Percentiles rank a stretch among this genome's conserved stretches.
phyloP scores from a whole-genome alignment of 1,284 basidiomycete species.

The Phellopilus nigrolimitatus region DNA sequence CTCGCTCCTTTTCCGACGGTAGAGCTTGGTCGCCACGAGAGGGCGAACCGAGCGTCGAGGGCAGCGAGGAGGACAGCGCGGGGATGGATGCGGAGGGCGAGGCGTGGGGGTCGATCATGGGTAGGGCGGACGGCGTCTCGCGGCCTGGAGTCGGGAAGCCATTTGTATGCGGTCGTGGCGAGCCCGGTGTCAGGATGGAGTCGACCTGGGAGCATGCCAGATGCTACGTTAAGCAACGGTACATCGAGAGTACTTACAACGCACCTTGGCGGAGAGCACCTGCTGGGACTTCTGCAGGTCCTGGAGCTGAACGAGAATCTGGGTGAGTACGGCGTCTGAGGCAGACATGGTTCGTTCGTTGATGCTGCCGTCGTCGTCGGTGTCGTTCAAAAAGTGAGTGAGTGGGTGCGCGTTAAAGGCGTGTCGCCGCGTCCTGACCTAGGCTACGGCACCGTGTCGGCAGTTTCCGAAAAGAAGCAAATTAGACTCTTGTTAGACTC shows the following conservation, averaged over 20 bases:
- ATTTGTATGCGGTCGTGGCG: constrained; percentile 1
- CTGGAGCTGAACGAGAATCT: constrained; percentile 68
- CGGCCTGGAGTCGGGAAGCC: constrained; percentile 8
- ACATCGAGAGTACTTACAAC: neutral
- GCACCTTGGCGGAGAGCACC: constrained; percentile 67
- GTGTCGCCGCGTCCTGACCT: too few species aligned
- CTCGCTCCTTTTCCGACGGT: constrained; percentile 58
- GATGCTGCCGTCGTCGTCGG: neutral
- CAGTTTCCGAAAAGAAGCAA: too few species aligned
- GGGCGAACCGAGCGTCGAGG: constrained; percentile 26
- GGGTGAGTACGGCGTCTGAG: constrained; percentile 44
- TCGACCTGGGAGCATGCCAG: constrained; percentile 25
- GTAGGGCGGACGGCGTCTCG: constrained; percentile 13
- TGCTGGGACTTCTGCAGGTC: constrained; percentile 68
- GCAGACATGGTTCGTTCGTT: constrained; percentile 5
- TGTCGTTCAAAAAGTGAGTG: neutral
- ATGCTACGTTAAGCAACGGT: neutral
- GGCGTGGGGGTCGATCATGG: constrained; percentile 11
- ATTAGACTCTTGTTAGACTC: too few species aligned
- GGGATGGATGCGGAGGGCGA: constrained; percentile 25
- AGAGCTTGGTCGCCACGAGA: constrained; percentile 18
- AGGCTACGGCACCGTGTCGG: too few species aligned
- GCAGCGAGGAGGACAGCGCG: constrained; percentile 29
- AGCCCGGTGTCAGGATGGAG: constrained; percentile 22
- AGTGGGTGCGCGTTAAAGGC: neutral